Evolutionary conservation across 1,284 basidiomycete genomes (phyloP).

Genomic region (Sporisorium sorghi): DNA sequence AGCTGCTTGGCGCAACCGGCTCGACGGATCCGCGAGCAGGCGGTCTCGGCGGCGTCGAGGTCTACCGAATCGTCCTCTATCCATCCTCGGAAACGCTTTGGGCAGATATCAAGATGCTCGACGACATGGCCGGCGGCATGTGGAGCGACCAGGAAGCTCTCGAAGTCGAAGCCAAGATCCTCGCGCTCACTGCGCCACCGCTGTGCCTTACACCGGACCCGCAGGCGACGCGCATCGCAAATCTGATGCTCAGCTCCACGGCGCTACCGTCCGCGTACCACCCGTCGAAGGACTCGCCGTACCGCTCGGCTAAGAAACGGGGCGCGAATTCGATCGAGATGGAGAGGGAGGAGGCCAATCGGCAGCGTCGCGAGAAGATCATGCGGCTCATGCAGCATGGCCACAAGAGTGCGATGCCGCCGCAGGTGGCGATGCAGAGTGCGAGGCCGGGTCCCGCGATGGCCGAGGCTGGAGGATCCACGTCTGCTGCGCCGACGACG

Average conservation of each 20-base stretch:
- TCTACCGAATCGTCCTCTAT: constrained; percentile 64
- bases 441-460: constrained; percentile 5
- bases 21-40: constrained; percentile 25
- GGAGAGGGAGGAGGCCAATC: constrained; percentile 54
- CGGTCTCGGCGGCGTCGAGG: constrained; percentile 51
- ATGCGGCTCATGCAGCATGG: constrained; percentile 66
- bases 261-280: constrained; percentile 52
- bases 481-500: constrained; percentile 19
- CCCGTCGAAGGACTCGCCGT: constrained; percentile 43
- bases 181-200: constrained; percentile 61
- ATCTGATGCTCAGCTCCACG: constrained; percentile 63
- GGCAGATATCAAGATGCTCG: constrained; percentile 63
- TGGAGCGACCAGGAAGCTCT: constrained; percentile 67
- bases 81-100: constrained; percentile 63
- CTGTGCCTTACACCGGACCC: constrained; percentile 65
- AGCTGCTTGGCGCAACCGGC: constrained; percentile 22
- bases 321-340: constrained; percentile 60
- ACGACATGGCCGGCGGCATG: constrained; percentile 53
- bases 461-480: constrained; percentile 6
- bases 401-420: constrained; percentile 20
- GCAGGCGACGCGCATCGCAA: constrained; percentile 64
- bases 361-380: constrained; percentile 58
- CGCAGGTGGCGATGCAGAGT: constrained; percentile 4
- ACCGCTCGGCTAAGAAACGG: constrained; percentile 43
- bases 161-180: constrained; percentile 61